A percentile compares a stretch with the other conserved stretches of the same genome.
These are phyloP conservation scores for Isatis tinctoria DNA, from an alignment of 345 rosid species.

Conservation along the genomic window DNA sequence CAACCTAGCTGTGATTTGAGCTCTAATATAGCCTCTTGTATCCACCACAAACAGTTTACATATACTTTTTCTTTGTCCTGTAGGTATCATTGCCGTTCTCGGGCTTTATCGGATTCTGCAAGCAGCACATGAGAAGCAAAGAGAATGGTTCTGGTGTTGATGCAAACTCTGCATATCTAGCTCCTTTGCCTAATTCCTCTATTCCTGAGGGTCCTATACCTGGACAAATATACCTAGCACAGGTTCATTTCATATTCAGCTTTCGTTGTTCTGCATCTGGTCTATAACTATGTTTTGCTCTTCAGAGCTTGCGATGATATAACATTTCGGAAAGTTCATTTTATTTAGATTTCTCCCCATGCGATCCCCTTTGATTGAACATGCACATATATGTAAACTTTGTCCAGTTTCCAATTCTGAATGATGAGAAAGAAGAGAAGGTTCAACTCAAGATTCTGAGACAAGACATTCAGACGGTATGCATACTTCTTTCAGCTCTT, in stretches of 20 bases:
- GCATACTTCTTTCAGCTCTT: constrained; percentile 11
- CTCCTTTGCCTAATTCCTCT: constrained; percentile 21
- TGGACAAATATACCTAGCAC: constrained; percentile 73
- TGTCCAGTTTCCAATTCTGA: constrained; percentile 63
- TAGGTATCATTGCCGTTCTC: constrained; percentile 82
- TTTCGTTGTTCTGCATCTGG: background rate
- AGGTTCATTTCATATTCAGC: constrained; percentile 40
- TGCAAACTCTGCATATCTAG: constrained; percentile 30
- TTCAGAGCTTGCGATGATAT: background rate
- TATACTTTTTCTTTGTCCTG: constrained; percentile 3
- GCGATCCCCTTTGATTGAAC: background rate
- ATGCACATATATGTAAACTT: background rate
- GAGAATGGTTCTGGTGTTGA: constrained; percentile 16
- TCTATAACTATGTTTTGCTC: constrained; percentile 8
- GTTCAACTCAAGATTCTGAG: constrained; percentile 62
- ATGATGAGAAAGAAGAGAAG: constrained; percentile 55
- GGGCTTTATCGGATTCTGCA: constrained; percentile 58
- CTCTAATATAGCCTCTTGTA: background rate
- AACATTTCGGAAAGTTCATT: background rate
- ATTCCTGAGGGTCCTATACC: constrained; percentile 38
- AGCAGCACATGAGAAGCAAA: constrained; percentile 42
- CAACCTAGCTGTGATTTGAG: background rate
- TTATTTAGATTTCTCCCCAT: background rate
- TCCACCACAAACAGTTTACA: background rate
- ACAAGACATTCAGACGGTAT: constrained; percentile 59